Evolutionary conservation across 129 eudicot genomes (phyloP).

Genomic region (Mikania micrantha): DNA sequence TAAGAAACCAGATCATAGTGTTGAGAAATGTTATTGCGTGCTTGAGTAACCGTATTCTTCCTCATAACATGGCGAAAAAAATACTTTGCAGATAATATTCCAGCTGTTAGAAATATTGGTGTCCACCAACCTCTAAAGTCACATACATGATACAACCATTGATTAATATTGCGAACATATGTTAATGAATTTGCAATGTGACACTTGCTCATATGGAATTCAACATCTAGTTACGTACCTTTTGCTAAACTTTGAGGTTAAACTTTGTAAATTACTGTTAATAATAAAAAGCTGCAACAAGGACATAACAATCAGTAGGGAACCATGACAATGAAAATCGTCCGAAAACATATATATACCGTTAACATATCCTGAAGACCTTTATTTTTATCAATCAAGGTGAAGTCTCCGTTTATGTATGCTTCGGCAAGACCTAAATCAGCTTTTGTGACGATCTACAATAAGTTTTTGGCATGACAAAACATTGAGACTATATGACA

Average conservation of each 20-base stretch:
- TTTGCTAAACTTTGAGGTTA: constrained; percentile 31
- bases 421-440: constrained; percentile 93
- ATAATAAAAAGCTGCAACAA: constrained; percentile 51
- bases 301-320: neutral
- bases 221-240: constrained; percentile 45
- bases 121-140: constrained; percentile 74
- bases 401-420: constrained; percentile 71
- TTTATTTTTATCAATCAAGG: constrained; percentile 58
- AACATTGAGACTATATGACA: neutral
- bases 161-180: neutral
- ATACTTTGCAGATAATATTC: constrained; percentile 65
- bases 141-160: neutral
- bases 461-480: neutral
- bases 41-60: constrained; percentile 69
- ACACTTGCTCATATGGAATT: neutral
- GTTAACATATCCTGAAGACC: constrained; percentile 65
- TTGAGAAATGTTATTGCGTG: constrained; percentile 75
- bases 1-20: constrained; percentile 63
- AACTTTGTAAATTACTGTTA: constrained; percentile 37
- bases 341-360: constrained; percentile 25
- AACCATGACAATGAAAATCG: neutral
- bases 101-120: constrained; percentile 64
- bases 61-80: constrained; percentile 50
- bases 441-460: constrained; percentile 64
- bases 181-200: neutral